Evolutionary conservation across 2,329 filamentous ascomycete genomes (phyloP), one percentile per base, ranked within the genome.

Genomic region (Trichoderma sp.): DNA sequence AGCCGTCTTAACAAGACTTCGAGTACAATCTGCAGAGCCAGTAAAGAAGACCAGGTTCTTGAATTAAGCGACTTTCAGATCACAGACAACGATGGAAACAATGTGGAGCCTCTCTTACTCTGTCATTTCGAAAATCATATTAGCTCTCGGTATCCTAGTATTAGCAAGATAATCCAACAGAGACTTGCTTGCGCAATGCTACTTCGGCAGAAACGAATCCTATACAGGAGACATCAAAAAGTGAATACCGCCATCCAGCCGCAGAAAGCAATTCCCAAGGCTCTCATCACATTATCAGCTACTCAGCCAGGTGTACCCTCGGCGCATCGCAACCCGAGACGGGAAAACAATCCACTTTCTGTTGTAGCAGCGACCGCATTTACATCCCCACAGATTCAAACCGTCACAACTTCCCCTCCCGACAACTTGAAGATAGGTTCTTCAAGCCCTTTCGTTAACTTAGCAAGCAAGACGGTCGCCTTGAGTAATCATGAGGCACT

Each of bases 121-220:
- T 1, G 5, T 0, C 24, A 70, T 18, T 73, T 71, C 21, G 34
- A 24, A n/a, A 65, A 49, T 16, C 59, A 73, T n/a, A 68, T 72
- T 5, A 5, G 11, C 32, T 67, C 68, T 28, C 52, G 60, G 26
- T 73, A 73, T 16, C 70, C 72, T 2, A 52, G 46, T 10, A 56
- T 49, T 18, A 68, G 30, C 30, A 55, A 71, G 1, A 49, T 24
- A 1, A 59, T 73, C 13, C 68, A 59, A 11, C 18, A 68, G 14
- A 65, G 70, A 13, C 70, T 73, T 6, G 70, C 66, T 5, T 13
- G 43, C 0, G 24, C 66, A 0, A 73, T 73, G 72, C 14, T 72
- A 0, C 24, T 72, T 4, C 52, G 68, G 3, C 66, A 69, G 8
- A 73, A 70, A 49, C 52, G 39, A 2, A 67, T 73, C 4, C 32